Evolutionary conservation across 1,284 basidiomycete genomes (phyloP).

Genomic region (Psilocybe mexicana): DNA sequence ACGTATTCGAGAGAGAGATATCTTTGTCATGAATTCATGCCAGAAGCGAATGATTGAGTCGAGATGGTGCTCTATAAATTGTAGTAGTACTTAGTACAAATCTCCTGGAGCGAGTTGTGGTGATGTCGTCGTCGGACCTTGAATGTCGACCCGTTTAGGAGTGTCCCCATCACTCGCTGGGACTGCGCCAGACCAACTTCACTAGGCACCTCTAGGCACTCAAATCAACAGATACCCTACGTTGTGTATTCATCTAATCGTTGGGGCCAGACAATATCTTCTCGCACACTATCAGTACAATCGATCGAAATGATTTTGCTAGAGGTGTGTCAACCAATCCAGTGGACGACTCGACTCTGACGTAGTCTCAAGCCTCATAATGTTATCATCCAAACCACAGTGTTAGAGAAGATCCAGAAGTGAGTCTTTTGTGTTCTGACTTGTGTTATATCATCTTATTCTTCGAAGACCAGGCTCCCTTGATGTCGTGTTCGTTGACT

Average conservation of each 20-base stretch:
- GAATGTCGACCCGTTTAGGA: not conserved
- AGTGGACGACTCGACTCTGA: not conserved
- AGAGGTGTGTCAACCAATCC: constrained; percentile 35
- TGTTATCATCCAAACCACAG: constrained; percentile 89
- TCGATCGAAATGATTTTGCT: constrained; percentile 42
- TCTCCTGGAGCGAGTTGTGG: not conserved
- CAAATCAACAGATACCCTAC: not conserved
- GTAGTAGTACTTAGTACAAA: not conserved
- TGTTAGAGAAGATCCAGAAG: constrained; percentile 90
- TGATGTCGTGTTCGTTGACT: constrained; percentile 97
- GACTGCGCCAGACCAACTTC: not conserved
- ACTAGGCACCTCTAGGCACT: not conserved
- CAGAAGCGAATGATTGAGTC: no score
- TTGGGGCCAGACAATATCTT: not conserved
- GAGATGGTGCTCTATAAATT: no score
- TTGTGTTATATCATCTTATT: constrained; percentile 4
- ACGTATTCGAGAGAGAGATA: no score
- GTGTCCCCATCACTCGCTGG: not conserved
- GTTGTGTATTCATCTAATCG: not conserved
- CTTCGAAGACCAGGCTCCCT: constrained; percentile 76
- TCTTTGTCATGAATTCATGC: no score
- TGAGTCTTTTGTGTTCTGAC: constrained; percentile 33
- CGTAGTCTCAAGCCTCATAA: constrained; percentile 69
- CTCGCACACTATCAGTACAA: not conserved
- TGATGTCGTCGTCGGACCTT: constrained; percentile 1